These are phyloP conservation scores for Cryphonectria radicalis DNA, from an alignment of 2,329 filamentous ascomycete species.

Conservation along the genomic window DNA sequence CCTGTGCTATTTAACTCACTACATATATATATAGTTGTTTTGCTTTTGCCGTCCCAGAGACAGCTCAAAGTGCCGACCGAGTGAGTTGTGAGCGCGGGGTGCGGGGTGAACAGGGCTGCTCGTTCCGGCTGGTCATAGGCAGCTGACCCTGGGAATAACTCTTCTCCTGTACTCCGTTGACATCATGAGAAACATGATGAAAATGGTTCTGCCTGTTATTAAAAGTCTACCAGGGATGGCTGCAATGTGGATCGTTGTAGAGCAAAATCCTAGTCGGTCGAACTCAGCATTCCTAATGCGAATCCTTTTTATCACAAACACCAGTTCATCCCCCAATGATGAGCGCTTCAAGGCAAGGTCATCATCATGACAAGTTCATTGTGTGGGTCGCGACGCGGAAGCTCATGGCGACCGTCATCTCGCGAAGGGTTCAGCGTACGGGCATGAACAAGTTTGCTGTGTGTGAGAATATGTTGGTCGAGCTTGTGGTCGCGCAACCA, in stretches of 20 bases:
- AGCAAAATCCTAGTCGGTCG: background rate
- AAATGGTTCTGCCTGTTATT: background rate
- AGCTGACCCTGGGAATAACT: slow-evolving; percentile 7
- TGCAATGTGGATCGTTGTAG: background rate
- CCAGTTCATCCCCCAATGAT: background rate
- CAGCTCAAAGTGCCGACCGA: slow-evolving; percentile 20
- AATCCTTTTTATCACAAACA: background rate
- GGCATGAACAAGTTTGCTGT: background rate
- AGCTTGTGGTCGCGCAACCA: background rate
- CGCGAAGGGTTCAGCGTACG: background rate
- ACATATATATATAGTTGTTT: too few relatives aligned
- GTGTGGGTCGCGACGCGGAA: too few relatives aligned
- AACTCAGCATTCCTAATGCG: background rate
- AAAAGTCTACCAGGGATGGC: background rate
- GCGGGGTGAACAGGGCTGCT: slow-evolving; percentile 15
- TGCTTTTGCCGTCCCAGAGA: background rate
- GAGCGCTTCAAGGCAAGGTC: background rate
- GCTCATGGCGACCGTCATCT: background rate
- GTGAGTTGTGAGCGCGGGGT: slow-evolving; percentile 18
- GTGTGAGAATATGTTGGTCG: background rate
- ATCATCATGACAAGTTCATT: background rate
- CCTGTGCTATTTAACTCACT: background rate
- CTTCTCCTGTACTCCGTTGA: background rate
- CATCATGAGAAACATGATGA: background rate
- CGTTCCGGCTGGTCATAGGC: background rate